These are phyloP conservation scores for Botrytis porri DNA, from an alignment of 2,329 filamentous ascomycete genomes.

Conservation along the genomic window DNA sequence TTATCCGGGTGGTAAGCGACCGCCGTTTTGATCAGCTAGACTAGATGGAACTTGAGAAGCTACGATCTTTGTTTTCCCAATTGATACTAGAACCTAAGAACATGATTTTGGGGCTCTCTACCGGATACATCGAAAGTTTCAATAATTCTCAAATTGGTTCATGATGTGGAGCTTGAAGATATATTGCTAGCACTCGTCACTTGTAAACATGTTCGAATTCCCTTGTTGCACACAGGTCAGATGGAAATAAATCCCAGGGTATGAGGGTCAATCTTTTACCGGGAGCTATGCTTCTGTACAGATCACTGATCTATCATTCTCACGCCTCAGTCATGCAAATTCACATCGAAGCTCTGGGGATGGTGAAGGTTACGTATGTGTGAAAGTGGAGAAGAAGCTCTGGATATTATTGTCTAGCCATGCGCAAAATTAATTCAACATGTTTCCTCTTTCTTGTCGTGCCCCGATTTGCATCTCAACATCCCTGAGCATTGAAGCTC, in stretches of 20 bases:
- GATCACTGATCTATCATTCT: not conserved
- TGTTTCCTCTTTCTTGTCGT: not conserved
- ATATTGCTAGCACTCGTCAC: not conserved
- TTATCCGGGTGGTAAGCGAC: not conserved
- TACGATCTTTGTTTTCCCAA: not conserved
- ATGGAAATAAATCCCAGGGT: not conserved
- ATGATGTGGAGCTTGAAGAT: not conserved
- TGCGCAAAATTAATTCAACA: not conserved
- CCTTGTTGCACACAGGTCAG: not conserved
- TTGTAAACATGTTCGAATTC: not conserved
- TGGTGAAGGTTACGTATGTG: not conserved
- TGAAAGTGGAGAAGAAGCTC: not conserved
- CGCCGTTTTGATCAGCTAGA: too few relatives aligned
- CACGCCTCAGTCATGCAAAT: not conserved
- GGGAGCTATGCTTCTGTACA: not conserved
- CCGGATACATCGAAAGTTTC: not conserved
- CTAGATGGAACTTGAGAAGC: too few relatives aligned
- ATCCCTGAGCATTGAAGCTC: not conserved
- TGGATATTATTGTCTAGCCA: not conserved
- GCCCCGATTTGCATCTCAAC: not conserved
- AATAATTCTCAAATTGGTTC: not conserved
- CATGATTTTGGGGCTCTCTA: not conserved
- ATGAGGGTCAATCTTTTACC: constrained; percentile 3
- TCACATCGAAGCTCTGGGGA: not conserved
- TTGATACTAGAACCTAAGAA: too few relatives aligned